A percentile compares a stretch with the other conserved stretches of the same genome.
These are phyloP conservation scores for Candida sp. DNA, from an alignment of 1,139 yeast species.

Conservation along the genomic window DNA sequence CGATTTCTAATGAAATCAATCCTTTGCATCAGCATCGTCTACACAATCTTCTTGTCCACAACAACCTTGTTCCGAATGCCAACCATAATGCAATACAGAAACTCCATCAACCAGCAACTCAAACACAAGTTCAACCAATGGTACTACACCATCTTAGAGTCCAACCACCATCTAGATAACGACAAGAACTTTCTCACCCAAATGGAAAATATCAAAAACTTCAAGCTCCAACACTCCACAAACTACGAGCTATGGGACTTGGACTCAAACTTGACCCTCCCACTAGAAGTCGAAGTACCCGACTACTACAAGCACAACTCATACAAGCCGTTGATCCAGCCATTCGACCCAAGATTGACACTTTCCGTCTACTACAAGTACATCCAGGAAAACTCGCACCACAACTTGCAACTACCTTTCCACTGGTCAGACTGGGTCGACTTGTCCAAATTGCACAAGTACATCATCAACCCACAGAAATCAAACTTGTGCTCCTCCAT, in stretches of 20 bases:
- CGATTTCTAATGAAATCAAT: slow-evolving; percentile 15
- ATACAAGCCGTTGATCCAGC: slow-evolving; percentile 31
- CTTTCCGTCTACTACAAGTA: slow-evolving; percentile 41
- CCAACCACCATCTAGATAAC: slow-evolving; percentile 23
- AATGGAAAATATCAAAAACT: slow-evolving; percentile 17
- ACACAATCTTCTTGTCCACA: slow-evolving; percentile 16
- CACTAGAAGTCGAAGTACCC: slow-evolving; percentile 24
- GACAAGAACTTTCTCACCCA: slow-evolving; percentile 19
- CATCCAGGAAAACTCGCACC: slow-evolving; percentile 15
- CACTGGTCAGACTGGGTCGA: slow-evolving; percentile 53
- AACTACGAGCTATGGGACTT: slow-evolving; percentile 32
- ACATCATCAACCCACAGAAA: slow-evolving; percentile 20
- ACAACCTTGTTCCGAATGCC: slow-evolving; percentile 14
- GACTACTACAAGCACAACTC: slow-evolving; percentile 13
- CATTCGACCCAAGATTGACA: slow-evolving; percentile 56
- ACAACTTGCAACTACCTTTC: slow-evolving; percentile 25
- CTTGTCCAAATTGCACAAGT: slow-evolving; percentile 28
- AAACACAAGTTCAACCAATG: slow-evolving; percentile 21
- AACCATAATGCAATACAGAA: slow-evolving; percentile 16
- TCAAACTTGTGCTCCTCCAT: slow-evolving; percentile 21
- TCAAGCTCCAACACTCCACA: slow-evolving; percentile 21
- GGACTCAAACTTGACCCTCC: slow-evolving; percentile 16
- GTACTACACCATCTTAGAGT: slow-evolving; percentile 22
- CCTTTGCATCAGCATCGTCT: slow-evolving; percentile 14
- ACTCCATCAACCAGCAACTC: slow-evolving; percentile 12